Base-by-base conservation (phyloP, 192 early-diverging fungal genomes). In the Umbelopsis isabellina region DNA sequence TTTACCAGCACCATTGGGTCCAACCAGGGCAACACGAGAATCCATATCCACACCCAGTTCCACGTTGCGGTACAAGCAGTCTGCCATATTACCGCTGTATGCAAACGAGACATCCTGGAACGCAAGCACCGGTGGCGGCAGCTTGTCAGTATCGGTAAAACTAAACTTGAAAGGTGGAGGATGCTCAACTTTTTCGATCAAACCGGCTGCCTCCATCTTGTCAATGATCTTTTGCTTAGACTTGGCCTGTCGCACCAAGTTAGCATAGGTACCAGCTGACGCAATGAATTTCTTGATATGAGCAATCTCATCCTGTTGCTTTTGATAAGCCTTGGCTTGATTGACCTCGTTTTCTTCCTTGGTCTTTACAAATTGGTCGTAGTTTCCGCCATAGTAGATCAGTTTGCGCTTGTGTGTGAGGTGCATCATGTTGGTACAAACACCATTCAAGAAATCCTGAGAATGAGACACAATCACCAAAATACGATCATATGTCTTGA, bases 251-350 rank as follows among this genome's bases (percentile, higher is more conserved):
- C 91, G 85, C 64, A 96, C 94, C 85, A 98, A 86, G 87, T 98
- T 98, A 73, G 96, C 90, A 82, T 95, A 98, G 51, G 96, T 98
- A 95, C 96, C 96, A 72, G 93, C 95, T 9, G 93, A 94, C 27
- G 93, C 91, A 83, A 96, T 96, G 81, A 98, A 98, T 83, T 94
- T 91, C 80, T 95, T 95, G 75, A 98, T 96, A 83, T 98, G 93
- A 49, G 88, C 93, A 76, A 98, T 98, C 83, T 98, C 96, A 66
- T 87, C 93, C 83, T 98, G 96, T 82, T 98, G 96, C 84, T 96
- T 96, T 47, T 97, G 87, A 79, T 96, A 98, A 11, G 94, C 94
- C 88, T 98, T 98, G 91, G 92, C 93, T 86, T 98, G 96, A 86
- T 98, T 98, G 77, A 93, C 90, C 78, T 97, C 95, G 71, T 92